Conservation (phyloP, 495 filamentous ascomycete species). For the Jackrogersella minutella region DNA sequence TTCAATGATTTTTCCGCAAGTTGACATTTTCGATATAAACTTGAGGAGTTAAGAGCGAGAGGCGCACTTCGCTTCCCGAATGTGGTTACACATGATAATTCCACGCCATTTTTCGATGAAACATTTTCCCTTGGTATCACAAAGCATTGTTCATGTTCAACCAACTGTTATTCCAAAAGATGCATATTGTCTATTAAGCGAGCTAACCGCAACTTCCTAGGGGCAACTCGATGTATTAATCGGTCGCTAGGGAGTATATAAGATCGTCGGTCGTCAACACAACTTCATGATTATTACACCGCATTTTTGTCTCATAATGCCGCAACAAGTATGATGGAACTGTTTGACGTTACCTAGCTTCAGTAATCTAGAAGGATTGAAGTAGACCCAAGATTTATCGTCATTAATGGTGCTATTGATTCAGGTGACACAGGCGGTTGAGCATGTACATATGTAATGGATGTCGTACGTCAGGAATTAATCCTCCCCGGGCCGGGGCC, state of each 20-base stretch:
- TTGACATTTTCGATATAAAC: neutral
- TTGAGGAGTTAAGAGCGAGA: neutral
- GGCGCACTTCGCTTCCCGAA: neutral
- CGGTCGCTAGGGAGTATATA: neutral
- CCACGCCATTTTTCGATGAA: neutral
- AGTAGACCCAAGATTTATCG: neutral
- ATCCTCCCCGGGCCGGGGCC: slow-evolving; percentile 21
- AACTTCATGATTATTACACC: neutral
- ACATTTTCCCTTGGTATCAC: neutral
- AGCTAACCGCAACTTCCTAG: neutral
- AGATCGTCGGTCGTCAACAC: neutral
- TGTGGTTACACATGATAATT: neutral
- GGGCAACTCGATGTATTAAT: neutral
- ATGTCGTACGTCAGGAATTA: slow-evolving; percentile 13
- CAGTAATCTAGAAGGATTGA: neutral
- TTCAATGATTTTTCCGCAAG: neutral
- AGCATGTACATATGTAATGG: no score
- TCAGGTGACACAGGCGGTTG: neutral
- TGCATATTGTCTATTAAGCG: neutral
- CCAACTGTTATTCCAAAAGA: neutral
- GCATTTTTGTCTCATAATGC: neutral
- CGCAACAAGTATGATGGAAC: neutral
- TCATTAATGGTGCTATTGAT: neutral
- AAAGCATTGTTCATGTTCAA: neutral
- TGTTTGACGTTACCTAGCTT: no score